Evolutionary conservation across 495 filamentous ascomycete species (phyloP).

Genomic region (Sordaria brevicollis): DNA sequence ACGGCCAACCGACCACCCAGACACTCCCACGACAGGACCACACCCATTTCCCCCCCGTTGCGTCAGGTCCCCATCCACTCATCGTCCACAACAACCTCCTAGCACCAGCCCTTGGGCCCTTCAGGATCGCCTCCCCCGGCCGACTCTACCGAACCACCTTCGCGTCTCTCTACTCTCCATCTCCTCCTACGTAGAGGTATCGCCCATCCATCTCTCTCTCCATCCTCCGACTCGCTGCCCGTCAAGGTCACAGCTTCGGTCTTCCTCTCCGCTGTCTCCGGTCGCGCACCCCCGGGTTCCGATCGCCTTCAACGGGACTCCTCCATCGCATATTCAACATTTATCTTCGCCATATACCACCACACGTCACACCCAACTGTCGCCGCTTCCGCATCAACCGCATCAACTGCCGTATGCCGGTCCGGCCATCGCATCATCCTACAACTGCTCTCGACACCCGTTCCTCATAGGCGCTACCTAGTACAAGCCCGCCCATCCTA

Average conservation of each 20-base stretch:
- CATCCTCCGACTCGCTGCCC: not conserved
- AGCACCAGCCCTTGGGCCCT: not conserved
- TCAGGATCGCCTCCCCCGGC: not conserved
- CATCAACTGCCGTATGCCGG: not conserved
- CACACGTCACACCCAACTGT: not conserved
- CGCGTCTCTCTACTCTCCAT: not conserved
- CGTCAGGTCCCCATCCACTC: slow-evolving; percentile 8
- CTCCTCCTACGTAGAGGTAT: not conserved
- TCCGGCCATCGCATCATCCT: not conserved
- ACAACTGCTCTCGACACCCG: not conserved
- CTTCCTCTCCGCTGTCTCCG: not conserved
- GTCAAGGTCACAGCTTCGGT: not conserved
- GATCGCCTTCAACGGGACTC: not conserved
- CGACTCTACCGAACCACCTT: not conserved
- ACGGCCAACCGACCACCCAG: slow-evolving; percentile 1
- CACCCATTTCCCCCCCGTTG: slow-evolving; percentile 9
- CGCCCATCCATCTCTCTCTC: not conserved
- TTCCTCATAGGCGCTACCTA: not conserved
- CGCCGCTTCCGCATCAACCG: not conserved
- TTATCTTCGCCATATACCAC: not conserved
- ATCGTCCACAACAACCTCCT: slow-evolving; percentile 1
- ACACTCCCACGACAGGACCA: slow-evolving; percentile 1
- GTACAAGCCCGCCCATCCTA: not conserved
- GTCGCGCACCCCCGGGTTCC: not conserved
- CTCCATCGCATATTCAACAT: not conserved